A percentile compares a stretch with the other conserved stretches of the same genome.
These are phyloP conservation scores for Pseudogymnoascus sp. DNA, from an alignment of 2,329 filamentous ascomycete genomes.

Conservation along the genomic window DNA sequence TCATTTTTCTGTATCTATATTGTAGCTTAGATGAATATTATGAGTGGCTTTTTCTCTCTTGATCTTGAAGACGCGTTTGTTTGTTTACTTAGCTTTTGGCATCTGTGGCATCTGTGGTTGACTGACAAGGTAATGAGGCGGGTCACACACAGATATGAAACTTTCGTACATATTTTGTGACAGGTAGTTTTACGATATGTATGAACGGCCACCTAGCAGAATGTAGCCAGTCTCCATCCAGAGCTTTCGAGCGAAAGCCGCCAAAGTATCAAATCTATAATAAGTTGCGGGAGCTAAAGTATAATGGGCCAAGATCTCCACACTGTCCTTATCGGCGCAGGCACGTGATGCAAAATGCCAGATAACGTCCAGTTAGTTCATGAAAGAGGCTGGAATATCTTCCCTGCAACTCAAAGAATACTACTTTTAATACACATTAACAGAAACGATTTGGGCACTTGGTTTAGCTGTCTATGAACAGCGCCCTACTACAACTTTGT, in stretches of 20 bases:
- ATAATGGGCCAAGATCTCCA: background rate
- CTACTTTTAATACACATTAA: background rate
- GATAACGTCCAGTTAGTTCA: background rate
- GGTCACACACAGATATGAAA: background rate
- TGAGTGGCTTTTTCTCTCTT: background rate
- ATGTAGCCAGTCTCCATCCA: background rate
- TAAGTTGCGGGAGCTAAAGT: background rate
- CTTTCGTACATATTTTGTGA: constrained; percentile 2
- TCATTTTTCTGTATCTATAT: constrained; percentile 2
- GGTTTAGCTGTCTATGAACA: background rate
- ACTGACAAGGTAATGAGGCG: background rate
- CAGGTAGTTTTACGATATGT: background rate
- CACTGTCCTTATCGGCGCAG: background rate
- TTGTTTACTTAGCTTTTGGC: background rate
- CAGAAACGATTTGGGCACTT: background rate
- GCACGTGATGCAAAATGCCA: background rate
- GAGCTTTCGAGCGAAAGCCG: background rate
- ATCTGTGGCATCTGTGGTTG: background rate
- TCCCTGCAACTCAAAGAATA: background rate
- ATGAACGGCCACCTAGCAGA: background rate
- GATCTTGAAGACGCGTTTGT: background rate
- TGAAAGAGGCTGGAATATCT: background rate
- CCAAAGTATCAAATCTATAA: background rate
- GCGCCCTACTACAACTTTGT: background rate
- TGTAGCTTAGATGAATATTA: constrained; percentile 7